Conservation (phyloP, 306 rosid genomes). For the Lagenaria siceraria region DNA sequence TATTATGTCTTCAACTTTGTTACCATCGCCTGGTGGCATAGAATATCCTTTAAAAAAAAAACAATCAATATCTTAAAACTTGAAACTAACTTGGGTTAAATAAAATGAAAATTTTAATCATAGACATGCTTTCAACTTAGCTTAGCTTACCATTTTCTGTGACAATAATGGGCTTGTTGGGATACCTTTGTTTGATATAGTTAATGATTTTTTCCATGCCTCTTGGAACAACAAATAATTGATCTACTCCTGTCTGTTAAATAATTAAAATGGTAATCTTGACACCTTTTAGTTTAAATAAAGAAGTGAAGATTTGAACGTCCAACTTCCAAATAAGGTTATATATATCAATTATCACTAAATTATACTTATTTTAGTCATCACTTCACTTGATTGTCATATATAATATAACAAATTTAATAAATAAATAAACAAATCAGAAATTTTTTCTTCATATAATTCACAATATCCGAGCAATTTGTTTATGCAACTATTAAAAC, state of each 20-base stretch:
- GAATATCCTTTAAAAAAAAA: neutral
- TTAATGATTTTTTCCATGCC: slow-evolving; percentile 44
- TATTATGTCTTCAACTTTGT: slow-evolving; percentile 8
- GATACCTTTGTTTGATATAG: slow-evolving; percentile 36
- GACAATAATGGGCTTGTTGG: slow-evolving; percentile 37
- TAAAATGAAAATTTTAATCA: neutral
- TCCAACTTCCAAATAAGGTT: too few relatives aligned
- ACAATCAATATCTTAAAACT: neutral
- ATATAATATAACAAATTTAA: too few relatives aligned
- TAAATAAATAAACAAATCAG: too few relatives aligned
- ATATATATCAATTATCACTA: too few relatives aligned
- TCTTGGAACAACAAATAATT: slow-evolving; percentile 47
- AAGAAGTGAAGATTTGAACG: too few relatives aligned
- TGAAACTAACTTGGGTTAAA: neutral
- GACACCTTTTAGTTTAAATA: neutral
- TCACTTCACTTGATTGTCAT: too few relatives aligned
- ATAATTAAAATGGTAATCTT: neutral
- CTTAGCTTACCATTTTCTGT: slow-evolving; percentile 63
- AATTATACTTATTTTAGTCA: too few relatives aligned
- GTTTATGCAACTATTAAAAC: too few relatives aligned
- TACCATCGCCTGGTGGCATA: neutral
- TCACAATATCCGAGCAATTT: too few relatives aligned
- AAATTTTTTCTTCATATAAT: too few relatives aligned
- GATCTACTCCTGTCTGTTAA: slow-evolving; percentile 34
- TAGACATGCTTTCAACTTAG: neutral